Conservation (phyloP, 129 eudicot species). For the Ambrosia artemisiifolia region DNA sequence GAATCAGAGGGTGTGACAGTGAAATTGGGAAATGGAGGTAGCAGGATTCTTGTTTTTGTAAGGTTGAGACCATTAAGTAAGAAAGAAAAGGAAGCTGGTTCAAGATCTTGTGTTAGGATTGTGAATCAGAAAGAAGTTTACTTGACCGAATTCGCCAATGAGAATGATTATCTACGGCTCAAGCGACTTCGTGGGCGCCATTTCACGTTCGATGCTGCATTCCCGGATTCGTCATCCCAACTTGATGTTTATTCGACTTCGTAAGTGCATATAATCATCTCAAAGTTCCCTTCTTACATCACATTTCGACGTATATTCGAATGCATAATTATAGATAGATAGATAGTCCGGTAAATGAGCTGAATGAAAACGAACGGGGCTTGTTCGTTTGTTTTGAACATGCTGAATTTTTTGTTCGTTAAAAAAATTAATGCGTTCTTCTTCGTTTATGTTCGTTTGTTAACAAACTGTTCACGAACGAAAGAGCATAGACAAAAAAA, state of each 20-base stretch:
- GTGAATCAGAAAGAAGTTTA: conserved; percentile 80
- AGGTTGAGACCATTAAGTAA: conserved; percentile 73
- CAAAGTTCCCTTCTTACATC: neutral
- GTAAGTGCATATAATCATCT: conserved; percentile 39
- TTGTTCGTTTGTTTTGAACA: too few relatives aligned
- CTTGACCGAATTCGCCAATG: conserved; percentile 71
- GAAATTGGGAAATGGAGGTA: conserved; percentile 27
- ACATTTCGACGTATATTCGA: neutral
- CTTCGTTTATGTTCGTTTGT: too few relatives aligned
- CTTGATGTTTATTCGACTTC: conserved; percentile 72
- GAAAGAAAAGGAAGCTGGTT: conserved; percentile 73
- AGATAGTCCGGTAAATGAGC: too few relatives aligned
- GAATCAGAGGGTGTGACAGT: conserved; percentile 34
- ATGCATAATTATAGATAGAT: too few relatives aligned
- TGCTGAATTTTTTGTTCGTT: too few relatives aligned
- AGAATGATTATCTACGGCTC: conserved; percentile 71
- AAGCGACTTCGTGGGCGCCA: conserved; percentile 82
- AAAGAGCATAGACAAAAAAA: too few relatives aligned
- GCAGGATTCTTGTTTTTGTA: conserved; percentile 76
- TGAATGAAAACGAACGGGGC: too few relatives aligned
- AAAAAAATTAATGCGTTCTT: too few relatives aligned
- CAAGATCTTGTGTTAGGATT: conserved; percentile 68
- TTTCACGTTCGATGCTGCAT: conserved; percentile 78
- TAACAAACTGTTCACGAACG: too few relatives aligned
- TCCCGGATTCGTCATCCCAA: conserved; percentile 73